Conservation (phyloP, 2,329 filamentous ascomycete genomes). For the Aureobasidium sp. region DNA sequence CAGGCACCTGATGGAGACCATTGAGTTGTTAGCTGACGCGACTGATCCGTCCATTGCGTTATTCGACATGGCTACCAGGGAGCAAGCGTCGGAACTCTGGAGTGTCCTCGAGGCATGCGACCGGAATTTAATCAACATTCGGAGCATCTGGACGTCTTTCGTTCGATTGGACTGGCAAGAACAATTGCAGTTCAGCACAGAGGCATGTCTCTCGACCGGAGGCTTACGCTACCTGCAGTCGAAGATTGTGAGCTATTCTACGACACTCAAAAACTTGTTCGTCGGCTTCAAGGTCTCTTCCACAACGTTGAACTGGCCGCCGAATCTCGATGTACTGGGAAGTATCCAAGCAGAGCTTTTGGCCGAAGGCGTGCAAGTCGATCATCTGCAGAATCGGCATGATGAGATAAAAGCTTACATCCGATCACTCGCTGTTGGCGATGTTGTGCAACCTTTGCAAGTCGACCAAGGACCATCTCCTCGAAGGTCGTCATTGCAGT, state of each 20-base stretch:
- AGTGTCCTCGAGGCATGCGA: conserved; percentile 10
- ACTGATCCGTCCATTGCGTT: neutral
- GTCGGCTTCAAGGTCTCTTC: neutral
- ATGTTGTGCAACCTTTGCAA: neutral
- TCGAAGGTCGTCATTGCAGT: too few relatives aligned
- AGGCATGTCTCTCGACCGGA: neutral
- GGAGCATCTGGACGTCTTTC: neutral
- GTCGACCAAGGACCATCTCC: neutral
- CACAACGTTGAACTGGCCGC: neutral
- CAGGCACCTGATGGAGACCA: neutral
- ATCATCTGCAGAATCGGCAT: neutral
- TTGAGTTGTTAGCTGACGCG: neutral
- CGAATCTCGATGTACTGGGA: neutral
- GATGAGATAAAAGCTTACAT: conserved; percentile 8
- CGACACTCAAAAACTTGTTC: neutral
- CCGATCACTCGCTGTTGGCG: neutral
- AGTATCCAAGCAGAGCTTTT: neutral
- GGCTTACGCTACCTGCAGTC: neutral
- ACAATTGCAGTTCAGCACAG: neutral
- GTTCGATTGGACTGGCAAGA: neutral
- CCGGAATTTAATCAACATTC: neutral
- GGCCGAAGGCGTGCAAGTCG: neutral
- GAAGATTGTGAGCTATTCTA: neutral
- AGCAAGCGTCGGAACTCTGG: neutral
- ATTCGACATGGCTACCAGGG: conserved; percentile 1